These are phyloP conservation scores for Cladosporium sphaerospermum DNA, from an alignment of 2,329 filamentous ascomycete species.

Conservation along the genomic window DNA sequence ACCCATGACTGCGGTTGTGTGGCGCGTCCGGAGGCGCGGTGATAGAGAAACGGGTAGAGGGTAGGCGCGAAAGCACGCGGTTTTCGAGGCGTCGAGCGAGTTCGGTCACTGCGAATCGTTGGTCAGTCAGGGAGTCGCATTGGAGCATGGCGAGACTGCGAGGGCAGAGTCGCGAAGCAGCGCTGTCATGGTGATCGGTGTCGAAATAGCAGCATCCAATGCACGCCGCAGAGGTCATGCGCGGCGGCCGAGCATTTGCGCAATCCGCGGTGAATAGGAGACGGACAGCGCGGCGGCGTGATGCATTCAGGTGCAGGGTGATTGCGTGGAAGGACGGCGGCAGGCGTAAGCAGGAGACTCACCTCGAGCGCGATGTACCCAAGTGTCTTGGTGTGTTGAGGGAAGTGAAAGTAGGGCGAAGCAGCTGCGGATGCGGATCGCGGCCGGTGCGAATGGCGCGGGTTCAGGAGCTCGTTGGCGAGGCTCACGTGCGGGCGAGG, in stretches of 20 bases:
- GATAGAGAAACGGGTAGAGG: neutral
- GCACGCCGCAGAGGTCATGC: neutral
- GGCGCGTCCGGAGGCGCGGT: constrained; percentile 1
- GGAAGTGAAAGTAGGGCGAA: constrained; percentile 3
- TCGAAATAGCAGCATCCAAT: neutral
- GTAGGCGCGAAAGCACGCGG: neutral
- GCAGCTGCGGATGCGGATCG: constrained; percentile 2
- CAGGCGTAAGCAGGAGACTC: neutral
- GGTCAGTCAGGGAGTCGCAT: neutral
- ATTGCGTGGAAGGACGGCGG: neutral
- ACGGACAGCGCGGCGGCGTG: neutral
- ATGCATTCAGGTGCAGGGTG: neutral
- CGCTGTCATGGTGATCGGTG: neutral
- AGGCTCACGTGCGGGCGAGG: neutral
- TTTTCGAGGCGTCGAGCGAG: neutral
- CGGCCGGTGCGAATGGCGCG: constrained; percentile 5
- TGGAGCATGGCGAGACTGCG: too few species aligned
- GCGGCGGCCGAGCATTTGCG: neutral
- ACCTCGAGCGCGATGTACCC: constrained; percentile 6
- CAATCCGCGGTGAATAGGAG: neutral
- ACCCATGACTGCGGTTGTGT: constrained; percentile 67
- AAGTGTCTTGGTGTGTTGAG: neutral
- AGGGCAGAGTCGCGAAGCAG: too few species aligned
- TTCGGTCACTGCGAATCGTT: neutral
- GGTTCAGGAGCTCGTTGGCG: constrained; percentile 4